Evolutionary conservation across 345 rosid species (phyloP).

Genomic region (Eucalyptus erythrocorys): DNA sequence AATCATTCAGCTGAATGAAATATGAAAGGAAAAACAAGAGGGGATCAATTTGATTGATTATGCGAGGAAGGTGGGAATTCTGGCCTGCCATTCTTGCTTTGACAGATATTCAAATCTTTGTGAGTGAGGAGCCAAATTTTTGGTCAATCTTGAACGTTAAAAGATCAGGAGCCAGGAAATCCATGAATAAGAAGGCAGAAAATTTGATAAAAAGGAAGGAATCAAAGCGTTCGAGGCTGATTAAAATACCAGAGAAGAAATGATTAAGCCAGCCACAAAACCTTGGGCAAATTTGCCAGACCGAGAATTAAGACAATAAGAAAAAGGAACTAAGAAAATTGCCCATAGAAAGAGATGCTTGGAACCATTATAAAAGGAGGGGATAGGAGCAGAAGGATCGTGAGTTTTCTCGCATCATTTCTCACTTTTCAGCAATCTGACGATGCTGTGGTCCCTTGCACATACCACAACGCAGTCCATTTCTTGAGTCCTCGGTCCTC

Average conservation of each 20-base stretch:
- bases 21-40: background rate
- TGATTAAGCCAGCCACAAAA: background rate
- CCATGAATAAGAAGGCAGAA: rapidly evolving
- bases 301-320: background rate
- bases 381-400: background rate
- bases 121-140: background rate
- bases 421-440: background rate
- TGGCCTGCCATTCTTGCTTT: background rate
- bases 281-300: rapidly evolving
- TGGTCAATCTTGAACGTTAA: rapidly evolving
- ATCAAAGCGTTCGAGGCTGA: background rate
- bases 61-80: background rate
- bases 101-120: background rate
- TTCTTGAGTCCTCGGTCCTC: too few relatives aligned
- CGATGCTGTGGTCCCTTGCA: background rate
- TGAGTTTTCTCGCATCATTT: background rate
- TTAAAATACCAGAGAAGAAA: background rate
- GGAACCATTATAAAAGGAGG: background rate
- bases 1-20: background rate
- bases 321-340: background rate
- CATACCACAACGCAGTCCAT: too few relatives aligned
- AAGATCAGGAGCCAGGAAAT: background rate
- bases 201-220: background rate
- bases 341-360: background rate
- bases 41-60: background rate